Evolutionary conservation across 495 filamentous ascomycete species (phyloP).

Genomic region (Acidiella bohemica): DNA sequence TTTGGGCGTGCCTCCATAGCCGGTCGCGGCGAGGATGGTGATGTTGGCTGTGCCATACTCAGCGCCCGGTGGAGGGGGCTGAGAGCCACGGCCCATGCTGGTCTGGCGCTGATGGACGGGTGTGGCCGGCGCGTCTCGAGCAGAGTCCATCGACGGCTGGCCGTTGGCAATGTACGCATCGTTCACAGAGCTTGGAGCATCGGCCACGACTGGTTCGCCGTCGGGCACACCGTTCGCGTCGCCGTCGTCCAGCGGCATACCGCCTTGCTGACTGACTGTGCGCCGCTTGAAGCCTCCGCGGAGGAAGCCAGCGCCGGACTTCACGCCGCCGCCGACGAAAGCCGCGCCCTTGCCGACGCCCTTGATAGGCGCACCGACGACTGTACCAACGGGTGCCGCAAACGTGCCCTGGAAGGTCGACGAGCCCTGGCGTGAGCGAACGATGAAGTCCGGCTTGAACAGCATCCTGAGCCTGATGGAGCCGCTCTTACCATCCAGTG

Average conservation of each 20-base stretch:
- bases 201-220: constrained; percentile 2
- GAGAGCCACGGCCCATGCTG: constrained; percentile 35
- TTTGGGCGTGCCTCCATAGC: constrained; percentile 66
- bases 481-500: constrained; percentile 80
- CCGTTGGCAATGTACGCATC: background rate
- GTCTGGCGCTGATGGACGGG: constrained; percentile 5
- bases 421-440: constrained; percentile 74
- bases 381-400: constrained; percentile 73
- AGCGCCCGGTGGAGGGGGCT: constrained; percentile 49
- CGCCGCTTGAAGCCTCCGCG: constrained; percentile 61
- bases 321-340: constrained; percentile 49
- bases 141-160: constrained; percentile 5
- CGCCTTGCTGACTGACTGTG: constrained; percentile 43
- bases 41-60: constrained; percentile 67
- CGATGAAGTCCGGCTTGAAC: constrained; percentile 92
- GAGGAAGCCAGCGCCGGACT: constrained; percentile 79
- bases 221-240: constrained; percentile 27
- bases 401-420: constrained; percentile 91
- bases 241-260: constrained; percentile 5
- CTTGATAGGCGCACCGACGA: constrained; percentile 87
- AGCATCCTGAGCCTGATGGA: constrained; percentile 66
- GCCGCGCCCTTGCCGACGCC: constrained; percentile 63
- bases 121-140: constrained; percentile 3
- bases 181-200: constrained; percentile 8
- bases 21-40: constrained; percentile 63